Evolutionary conservation across 2,329 filamentous ascomycete genomes (phyloP).

Genomic region (Thielaviopsis punctulata): DNA sequence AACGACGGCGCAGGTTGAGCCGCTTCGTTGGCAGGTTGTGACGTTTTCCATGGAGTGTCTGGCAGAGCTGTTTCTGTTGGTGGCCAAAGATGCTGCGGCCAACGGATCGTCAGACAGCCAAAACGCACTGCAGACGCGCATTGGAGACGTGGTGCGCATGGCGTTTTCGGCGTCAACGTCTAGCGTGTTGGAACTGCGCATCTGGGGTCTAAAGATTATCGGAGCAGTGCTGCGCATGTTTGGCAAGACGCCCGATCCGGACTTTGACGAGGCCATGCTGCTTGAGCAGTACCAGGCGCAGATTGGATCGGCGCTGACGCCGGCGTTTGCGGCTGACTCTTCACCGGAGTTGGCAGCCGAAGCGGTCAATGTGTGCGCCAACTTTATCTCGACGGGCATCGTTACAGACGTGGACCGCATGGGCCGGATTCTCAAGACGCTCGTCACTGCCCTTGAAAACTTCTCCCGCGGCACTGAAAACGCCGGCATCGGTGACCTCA

Average conservation of each 20-base stretch:
- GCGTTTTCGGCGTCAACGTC: slow-evolving; percentile 95
- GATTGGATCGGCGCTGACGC: slow-evolving; percentile 89
- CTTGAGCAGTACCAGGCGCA: slow-evolving; percentile 97
- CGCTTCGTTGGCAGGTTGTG: slow-evolving; percentile 86
- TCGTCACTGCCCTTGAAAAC: slow-evolving; percentile 80
- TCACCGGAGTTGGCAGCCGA: slow-evolving; percentile 91
- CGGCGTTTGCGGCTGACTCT: slow-evolving; percentile 88
- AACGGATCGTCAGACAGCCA: slow-evolving; percentile 65
- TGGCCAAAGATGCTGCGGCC: slow-evolving; percentile 55
- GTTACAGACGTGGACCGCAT: slow-evolving; percentile 97
- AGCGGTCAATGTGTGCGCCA: slow-evolving; percentile 93
- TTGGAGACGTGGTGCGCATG: slow-evolving; percentile 89
- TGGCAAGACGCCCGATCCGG: slow-evolving; percentile 84
- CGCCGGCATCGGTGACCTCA: slow-evolving; percentile 80
- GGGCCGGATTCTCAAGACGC: slow-evolving; percentile 88
- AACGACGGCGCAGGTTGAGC: slow-evolving; percentile 28
- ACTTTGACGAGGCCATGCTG: slow-evolving; percentile 92
- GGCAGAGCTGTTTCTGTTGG: slow-evolving; percentile 61
- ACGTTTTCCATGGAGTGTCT: slow-evolving; percentile 87
- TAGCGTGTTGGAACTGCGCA: slow-evolving; percentile 71
- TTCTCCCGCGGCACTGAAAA: slow-evolving; percentile 41
- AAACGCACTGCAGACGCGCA: slow-evolving; percentile 57
- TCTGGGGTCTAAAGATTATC: slow-evolving; percentile 86
- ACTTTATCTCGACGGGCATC: slow-evolving; percentile 91
- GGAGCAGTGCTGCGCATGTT: slow-evolving; percentile 91